Evolutionary conservation across 2,329 filamentous ascomycete species (phyloP).

Genomic region (Seiridium unicorne): DNA sequence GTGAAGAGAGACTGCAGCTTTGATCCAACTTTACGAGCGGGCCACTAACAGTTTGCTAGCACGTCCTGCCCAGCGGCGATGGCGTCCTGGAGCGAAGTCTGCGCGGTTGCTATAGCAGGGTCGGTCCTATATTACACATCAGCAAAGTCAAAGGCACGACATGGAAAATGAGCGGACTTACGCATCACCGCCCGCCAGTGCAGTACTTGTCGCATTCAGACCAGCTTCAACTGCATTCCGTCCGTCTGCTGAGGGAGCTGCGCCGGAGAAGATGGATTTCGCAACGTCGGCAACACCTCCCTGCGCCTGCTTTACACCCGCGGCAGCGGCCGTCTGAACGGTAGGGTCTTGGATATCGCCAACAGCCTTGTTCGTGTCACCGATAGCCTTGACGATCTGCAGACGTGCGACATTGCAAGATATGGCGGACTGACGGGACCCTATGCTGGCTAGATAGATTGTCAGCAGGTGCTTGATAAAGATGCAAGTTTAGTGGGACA

Average conservation of each 20-base stretch:
- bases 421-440: conserved; percentile 2
- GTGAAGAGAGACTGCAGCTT: too few relatives aligned
- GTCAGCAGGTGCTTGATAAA: background rate
- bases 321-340: conserved; percentile 8
- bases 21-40: too few relatives aligned
- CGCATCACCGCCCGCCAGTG: conserved; percentile 9
- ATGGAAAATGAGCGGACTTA: background rate
- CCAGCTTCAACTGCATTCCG: conserved; percentile 10
- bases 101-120: conserved; percentile 8
- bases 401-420: conserved; percentile 10
- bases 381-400: conserved; percentile 10
- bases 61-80: conserved; percentile 10
- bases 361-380: conserved; percentile 9
- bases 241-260: conserved; percentile 4
- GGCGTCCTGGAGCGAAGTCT: conserved; percentile 8
- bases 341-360: conserved; percentile 10
- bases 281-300: conserved; percentile 8
- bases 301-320: conserved; percentile 9
- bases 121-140: background rate
- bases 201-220: conserved; percentile 8
- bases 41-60: conserved; percentile 9
- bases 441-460: conserved; percentile 1
- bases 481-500: background rate
- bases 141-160: background rate
- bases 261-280: conserved; percentile 8